Percentiles rank a stretch among this genome's conserved stretches.
phyloP scores from a whole-genome alignment of 257 asterid genomes.

The Agastache rugosa region DNA sequence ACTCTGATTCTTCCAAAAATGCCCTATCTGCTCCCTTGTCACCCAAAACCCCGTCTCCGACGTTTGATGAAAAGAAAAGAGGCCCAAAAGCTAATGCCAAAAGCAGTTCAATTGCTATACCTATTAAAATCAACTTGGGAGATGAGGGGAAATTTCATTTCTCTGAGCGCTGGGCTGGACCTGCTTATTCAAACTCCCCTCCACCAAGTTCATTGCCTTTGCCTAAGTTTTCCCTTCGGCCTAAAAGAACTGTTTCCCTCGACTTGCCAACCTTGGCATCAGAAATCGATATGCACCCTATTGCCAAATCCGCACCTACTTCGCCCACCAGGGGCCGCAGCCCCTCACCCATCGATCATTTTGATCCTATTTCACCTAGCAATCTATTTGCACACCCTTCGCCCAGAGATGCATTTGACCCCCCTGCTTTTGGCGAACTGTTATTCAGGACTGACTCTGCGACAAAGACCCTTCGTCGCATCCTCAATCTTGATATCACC shows the following conservation, averaged over 20 bases:
- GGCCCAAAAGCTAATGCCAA: conserved; percentile 27
- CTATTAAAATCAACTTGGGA: conserved; percentile 43
- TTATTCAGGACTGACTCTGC: conserved; percentile 62
- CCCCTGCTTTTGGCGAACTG: conserved; percentile 41
- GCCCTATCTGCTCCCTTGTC: conserved; percentile 36
- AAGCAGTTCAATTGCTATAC: conserved; percentile 52
- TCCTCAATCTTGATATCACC: conserved; percentile 71
- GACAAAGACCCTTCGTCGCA: conserved; percentile 82
- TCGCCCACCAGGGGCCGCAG: conserved; percentile 64
- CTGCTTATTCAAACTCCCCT: conserved; percentile 79
- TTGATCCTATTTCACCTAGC: conserved; percentile 39
- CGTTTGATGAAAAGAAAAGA: conserved; percentile 31
- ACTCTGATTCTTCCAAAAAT: conserved; percentile 40
- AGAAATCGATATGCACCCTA: conserved; percentile 51
- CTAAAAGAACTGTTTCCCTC: conserved; percentile 73
- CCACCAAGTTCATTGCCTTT: conserved; percentile 90
- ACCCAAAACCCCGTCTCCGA: conserved; percentile 46
- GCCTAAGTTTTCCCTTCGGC: conserved; percentile 64
- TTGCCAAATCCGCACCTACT: conserved; percentile 75
- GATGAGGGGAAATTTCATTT: conserved; percentile 40
- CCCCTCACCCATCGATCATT: conserved; percentile 45
- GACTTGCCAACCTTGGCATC: conserved; percentile 57
- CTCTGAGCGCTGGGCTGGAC: conserved; percentile 96
- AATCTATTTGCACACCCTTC: conserved; percentile 37
- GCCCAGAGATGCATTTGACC: conserved; percentile 34